Conservation (phyloP, 2,329 filamentous ascomycete species). For the Scopulariopsis brevicaulis region DNA sequence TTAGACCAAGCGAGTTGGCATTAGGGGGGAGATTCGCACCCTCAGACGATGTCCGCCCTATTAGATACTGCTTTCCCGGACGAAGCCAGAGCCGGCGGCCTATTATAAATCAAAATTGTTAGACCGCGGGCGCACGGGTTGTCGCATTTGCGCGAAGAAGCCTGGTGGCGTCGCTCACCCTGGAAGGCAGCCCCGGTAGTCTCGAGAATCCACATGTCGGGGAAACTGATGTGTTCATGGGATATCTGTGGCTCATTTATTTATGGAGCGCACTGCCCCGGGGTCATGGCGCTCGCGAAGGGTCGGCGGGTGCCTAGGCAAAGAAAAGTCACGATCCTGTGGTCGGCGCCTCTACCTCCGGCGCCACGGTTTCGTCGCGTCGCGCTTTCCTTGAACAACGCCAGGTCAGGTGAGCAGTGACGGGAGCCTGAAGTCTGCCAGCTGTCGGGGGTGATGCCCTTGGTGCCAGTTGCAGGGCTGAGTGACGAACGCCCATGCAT, state of each 20-base stretch:
- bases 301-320: background rate
- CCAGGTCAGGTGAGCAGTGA: background rate
- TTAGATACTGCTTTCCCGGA: conserved; percentile 74
- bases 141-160: background rate
- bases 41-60: conserved; percentile 66
- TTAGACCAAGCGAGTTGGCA: background rate
- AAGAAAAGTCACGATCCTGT: background rate
- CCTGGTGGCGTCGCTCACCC: background rate
- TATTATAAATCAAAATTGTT: conserved; percentile 7
- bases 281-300: background rate
- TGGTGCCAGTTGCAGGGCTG: background rate
- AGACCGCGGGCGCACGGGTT: background rate
- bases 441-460: background rate
- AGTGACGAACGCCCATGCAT: background rate
- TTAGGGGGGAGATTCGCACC: conserved; percentile 25
- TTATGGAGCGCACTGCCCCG: background rate
- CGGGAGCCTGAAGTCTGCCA: background rate
- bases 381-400: background rate
- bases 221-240: background rate
- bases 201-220: conserved; percentile 5
- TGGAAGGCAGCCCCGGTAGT: conserved; percentile 3
- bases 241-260: background rate
- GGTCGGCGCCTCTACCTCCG: background rate
- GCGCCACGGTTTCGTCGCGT: background rate
- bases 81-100: conserved; percentile 63